phyloP scores from a whole-genome alignment of 108 stramenopile genomes.

The Tribonema minus region DNA sequence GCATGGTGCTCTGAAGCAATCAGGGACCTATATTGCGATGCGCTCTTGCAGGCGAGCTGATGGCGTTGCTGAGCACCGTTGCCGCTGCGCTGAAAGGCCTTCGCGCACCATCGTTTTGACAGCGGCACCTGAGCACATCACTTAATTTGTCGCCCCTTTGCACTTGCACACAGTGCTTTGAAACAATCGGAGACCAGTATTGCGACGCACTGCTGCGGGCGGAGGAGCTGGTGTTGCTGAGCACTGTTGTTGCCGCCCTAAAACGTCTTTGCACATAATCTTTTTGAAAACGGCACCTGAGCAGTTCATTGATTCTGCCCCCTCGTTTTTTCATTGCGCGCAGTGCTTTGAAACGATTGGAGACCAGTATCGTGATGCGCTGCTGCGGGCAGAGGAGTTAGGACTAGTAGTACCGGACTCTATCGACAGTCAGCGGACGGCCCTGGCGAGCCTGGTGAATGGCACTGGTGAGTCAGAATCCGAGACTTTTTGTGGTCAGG shows the following conservation, averaged over 20 bases:
- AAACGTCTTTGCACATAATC: too few relatives aligned
- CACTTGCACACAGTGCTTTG: slow-evolving; percentile 24
- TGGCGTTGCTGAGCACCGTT: too few relatives aligned
- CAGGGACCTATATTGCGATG: slow-evolving; percentile 44
- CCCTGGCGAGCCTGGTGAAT: background rate
- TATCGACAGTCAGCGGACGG: slow-evolving; percentile 37
- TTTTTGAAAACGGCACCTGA: background rate
- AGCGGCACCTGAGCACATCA: background rate
- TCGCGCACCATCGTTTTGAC: background rate
- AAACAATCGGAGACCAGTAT: slow-evolving; percentile 47
- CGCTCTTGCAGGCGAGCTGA: slow-evolving; percentile 21
- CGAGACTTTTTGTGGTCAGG: background rate
- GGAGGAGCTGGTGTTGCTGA: too few relatives aligned
- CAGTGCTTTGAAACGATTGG: slow-evolving; percentile 50
- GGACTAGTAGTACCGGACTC: slow-evolving; percentile 22
- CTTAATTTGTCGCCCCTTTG: background rate
- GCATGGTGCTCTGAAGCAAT: slow-evolving; percentile 36
- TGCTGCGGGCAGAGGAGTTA: slow-evolving; percentile 37
- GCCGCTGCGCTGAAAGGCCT: too few relatives aligned
- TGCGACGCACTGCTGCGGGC: slow-evolving; percentile 26
- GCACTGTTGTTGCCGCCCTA: too few relatives aligned
- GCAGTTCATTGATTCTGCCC: background rate
- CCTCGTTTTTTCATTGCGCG: background rate
- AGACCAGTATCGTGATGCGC: slow-evolving; percentile 47
- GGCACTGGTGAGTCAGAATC: background rate